Evolutionary conservation across 257 asterid species (phyloP).

Genomic region (Solanum okadae): DNA sequence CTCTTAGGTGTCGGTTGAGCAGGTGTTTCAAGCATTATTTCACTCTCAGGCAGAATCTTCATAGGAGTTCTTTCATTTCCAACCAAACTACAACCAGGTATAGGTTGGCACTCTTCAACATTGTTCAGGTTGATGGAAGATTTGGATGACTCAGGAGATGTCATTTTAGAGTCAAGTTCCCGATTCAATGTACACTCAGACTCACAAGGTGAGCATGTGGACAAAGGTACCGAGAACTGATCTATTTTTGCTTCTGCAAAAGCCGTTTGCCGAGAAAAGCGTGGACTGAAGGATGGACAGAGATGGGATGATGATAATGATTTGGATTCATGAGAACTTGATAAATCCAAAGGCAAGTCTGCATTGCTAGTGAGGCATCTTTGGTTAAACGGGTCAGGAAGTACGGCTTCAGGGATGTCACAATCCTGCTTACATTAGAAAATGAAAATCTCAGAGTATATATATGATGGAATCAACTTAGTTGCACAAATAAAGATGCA

Average conservation of each 20-base stretch:
- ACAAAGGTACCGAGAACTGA: slow-evolving; percentile 5
- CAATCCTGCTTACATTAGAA: slow-evolving; percentile 32
- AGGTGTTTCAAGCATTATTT: slow-evolving; percentile 56
- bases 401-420: slow-evolving; percentile 69
- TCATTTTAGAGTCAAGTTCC: slow-evolving; percentile 18
- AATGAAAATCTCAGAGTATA: slow-evolving; percentile 1
- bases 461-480: not conserved
- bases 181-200: slow-evolving; percentile 14
- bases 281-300: slow-evolving; percentile 28
- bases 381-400: slow-evolving; percentile 55
- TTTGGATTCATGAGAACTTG: slow-evolving; percentile 25
- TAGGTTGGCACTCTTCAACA: slow-evolving; percentile 1
- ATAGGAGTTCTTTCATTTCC: slow-evolving; percentile 46
- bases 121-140: slow-evolving; percentile 1
- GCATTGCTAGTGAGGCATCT: slow-evolving; percentile 13
- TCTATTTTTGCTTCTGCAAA: slow-evolving; percentile 23
- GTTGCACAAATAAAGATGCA: not conserved
- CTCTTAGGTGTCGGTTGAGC: slow-evolving; percentile 61
- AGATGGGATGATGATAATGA: slow-evolving; percentile 42
- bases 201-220: slow-evolving; percentile 17
- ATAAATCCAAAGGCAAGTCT: slow-evolving; percentile 16
- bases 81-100: slow-evolving; percentile 2
- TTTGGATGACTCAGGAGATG: slow-evolving; percentile 18
- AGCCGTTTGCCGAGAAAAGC: slow-evolving; percentile 28
- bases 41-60: slow-evolving; percentile 32